Evolutionary conservation across 2,329 filamentous ascomycete genomes (phyloP).

Genomic region (Cyphellophora attinorum): DNA sequence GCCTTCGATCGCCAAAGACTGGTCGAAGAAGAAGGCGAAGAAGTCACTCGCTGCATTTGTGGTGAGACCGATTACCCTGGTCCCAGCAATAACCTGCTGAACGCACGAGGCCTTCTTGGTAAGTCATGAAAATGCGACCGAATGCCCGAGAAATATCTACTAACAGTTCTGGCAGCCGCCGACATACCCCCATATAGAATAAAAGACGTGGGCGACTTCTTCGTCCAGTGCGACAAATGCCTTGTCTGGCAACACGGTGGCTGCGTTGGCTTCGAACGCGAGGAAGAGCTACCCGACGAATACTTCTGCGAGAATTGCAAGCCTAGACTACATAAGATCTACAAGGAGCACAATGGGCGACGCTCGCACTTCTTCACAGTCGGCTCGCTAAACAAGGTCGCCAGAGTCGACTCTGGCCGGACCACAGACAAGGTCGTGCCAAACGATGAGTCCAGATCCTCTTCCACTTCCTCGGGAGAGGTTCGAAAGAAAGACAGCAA

Average conservation of each 20-base stretch:
- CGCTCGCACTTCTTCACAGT: not conserved
- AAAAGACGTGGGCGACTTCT: constrained; percentile 82
- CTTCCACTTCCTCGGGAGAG: constrained; percentile 32
- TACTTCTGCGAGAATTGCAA: constrained; percentile 97
- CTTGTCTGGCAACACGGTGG: constrained; percentile 97
- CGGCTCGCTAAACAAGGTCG: no score
- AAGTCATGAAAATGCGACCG: no score
- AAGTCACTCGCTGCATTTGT: constrained; percentile 91
- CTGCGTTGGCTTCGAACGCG: constrained; percentile 93
- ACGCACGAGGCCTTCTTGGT: no score
- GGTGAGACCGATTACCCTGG: constrained; percentile 92
- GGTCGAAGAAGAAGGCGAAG: constrained; percentile 64
- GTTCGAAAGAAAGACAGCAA: constrained; percentile 35
- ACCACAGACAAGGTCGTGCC: no score
- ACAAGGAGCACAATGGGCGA: no score
- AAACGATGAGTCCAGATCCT: no score
- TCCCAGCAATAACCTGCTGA: constrained; percentile 23
- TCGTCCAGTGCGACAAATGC: constrained; percentile 95
- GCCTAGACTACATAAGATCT: constrained; percentile 81
- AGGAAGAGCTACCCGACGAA: constrained; percentile 84
- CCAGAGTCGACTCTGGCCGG: no score
- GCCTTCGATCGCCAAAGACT: constrained; percentile 21
- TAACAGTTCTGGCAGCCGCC: no score
- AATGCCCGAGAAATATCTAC: no score
- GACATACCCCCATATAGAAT: no score